Base-by-base conservation (phyloP, 805 yeast species). In the Saccharomycodes ludwigii region DNA sequence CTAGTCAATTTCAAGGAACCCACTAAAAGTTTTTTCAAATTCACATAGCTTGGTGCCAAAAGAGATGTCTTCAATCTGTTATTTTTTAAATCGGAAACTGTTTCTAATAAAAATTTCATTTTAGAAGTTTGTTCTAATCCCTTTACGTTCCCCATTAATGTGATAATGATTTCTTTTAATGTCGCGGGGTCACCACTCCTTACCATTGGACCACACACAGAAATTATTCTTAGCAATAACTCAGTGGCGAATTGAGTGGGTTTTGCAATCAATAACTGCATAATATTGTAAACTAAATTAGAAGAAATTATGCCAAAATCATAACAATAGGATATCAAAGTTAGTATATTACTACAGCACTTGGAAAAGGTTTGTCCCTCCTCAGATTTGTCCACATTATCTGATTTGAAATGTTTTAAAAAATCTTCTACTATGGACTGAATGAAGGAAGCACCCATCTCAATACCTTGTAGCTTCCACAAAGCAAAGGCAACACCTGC, bases 151-250 rank as follows among this genome's bases (percentile, higher is more conserved):
- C 33, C 30, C 19, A 54, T 33, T 18, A 55, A 31, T 12, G 41
- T 45, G 4, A 14, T 4, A 9, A 85, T 72, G 29, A 88, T 85
- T 26, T 81, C 86, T 48, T 80, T 85, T 33, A 91, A 63, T 0
- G 95, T 76, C 7, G 68, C 54, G 2, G 97, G 93, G 50, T 91
- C 98, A 51, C 91, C 98, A 4, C 81, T 59, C 48, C 98, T 73
- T 56, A 91, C 70, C 47, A 82, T 83, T 7, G 75, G 68, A 27
- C 98, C 99, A 8, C 85, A 71, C 21, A 73, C 73, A 30, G 79
- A 69, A 14, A 91, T 63, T 13, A 88, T 60, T 41, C 77, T 71
- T 32, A 88, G 58, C 30, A 91, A 60, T 12, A 83, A 54, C 43
- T 86, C 97, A 3, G 94, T 80, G 40, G 78, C 76, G 13, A 60